Conservation (phyloP, 2,329 filamentous ascomycete species). For the Keithomyces neogunnii region DNA sequence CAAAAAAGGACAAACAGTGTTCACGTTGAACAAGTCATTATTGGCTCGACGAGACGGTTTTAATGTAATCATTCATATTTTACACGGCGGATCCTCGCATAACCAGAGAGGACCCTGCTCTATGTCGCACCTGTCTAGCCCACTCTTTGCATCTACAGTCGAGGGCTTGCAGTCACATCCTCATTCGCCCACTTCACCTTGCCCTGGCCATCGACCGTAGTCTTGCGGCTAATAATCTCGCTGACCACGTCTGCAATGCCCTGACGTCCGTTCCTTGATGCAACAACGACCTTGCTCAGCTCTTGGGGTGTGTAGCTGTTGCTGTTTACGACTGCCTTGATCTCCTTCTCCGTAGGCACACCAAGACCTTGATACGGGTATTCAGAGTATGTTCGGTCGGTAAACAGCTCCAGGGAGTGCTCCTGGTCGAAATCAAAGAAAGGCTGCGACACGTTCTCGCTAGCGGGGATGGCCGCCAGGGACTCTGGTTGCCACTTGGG, state of each 20-base stretch:
- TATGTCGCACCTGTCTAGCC: neutral
- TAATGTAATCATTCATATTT: conserved; percentile 4
- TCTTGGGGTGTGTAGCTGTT: conserved; percentile 39
- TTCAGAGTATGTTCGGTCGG: conserved; percentile 51
- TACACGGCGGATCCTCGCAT: neutral
- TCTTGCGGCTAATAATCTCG: conserved; percentile 61
- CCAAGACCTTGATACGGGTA: conserved; percentile 68
- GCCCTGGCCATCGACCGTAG: conserved; percentile 35
- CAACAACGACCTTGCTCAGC: conserved; percentile 55
- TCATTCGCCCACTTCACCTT: conserved; percentile 29
- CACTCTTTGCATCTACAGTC: conserved; percentile 16
- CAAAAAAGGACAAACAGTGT: neutral
- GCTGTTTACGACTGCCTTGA: conserved; percentile 35
- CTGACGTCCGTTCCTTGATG: conserved; percentile 52
- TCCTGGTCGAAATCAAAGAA: conserved; percentile 56
- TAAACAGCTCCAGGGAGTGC: conserved; percentile 52
- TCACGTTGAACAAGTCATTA: neutral
- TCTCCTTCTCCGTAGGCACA: conserved; percentile 62
- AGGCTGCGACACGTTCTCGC: conserved; percentile 45
- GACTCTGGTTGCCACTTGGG: conserved; percentile 71
- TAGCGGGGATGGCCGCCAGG: conserved; percentile 55
- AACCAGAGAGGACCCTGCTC: neutral
- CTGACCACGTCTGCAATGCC: conserved; percentile 60
- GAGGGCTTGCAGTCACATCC: conserved; percentile 21
- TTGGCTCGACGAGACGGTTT: neutral